These are phyloP conservation scores for Neurospora sp. DNA, from an alignment of 2,329 filamentous ascomycete genomes.

Conservation along the genomic window DNA sequence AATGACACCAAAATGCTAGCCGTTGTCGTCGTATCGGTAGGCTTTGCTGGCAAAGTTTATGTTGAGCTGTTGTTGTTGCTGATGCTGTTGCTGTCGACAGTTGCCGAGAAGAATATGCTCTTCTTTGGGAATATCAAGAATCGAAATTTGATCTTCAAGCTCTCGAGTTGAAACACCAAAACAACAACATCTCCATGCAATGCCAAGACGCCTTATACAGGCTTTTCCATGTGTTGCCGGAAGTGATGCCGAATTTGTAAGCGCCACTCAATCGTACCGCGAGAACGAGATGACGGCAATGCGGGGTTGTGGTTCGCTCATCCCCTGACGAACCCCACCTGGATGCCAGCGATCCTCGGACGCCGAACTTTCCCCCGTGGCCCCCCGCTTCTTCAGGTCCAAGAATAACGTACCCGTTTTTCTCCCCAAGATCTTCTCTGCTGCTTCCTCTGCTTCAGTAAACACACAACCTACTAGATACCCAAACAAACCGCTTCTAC, in stretches of 20 bases:
- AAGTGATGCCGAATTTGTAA: conserved; percentile 1
- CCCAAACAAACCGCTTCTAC: conserved; percentile 7
- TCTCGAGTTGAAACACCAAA: not conserved
- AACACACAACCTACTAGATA: not conserved
- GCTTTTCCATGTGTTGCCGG: not conserved
- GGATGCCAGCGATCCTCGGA: conserved; percentile 13
- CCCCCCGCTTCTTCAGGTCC: conserved; percentile 2
- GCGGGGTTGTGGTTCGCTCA: conserved; percentile 14
- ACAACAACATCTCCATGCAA: not conserved
- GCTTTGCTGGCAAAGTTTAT: not conserved
- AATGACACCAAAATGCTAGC: not conserved
- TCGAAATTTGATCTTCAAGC: not conserved
- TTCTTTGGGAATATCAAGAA: not conserved
- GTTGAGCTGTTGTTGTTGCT: not conserved
- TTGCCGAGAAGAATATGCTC: not conserved
- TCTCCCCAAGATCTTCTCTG: conserved; percentile 6
- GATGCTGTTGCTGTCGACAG: not conserved
- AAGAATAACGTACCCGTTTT: not conserved
- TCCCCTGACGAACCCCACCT: conserved; percentile 13
- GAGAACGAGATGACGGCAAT: conserved; percentile 12
- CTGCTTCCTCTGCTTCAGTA: not conserved
- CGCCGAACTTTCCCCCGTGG: conserved; percentile 4
- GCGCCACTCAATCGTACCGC: not conserved
- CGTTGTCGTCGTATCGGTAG: not conserved
- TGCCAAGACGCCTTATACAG: not conserved